These are phyloP conservation scores for Podila horticola DNA, from an alignment of 192 early-diverging fungal genomes.

Conservation along the genomic window DNA sequence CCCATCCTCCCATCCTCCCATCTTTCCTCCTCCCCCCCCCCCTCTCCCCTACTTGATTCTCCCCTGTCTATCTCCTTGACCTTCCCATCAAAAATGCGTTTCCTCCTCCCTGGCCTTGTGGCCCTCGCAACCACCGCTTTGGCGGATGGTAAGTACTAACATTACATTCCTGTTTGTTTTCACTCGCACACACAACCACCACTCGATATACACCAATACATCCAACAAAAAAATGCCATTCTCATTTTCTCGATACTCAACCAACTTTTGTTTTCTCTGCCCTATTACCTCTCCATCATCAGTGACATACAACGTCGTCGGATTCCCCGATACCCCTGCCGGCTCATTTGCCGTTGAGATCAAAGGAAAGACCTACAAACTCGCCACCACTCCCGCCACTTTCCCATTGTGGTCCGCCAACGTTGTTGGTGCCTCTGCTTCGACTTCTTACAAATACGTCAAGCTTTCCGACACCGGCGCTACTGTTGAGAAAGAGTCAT, in stretches of 20 bases:
- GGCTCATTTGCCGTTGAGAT: conserved; percentile 27
- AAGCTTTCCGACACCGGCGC: conserved; percentile 9
- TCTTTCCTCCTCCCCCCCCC: neutral
- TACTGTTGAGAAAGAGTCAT: conserved; percentile 10
- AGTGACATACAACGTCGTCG: conserved; percentile 45
- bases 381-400: conserved; percentile 21
- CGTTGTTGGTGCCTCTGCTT: conserved; percentile 13
- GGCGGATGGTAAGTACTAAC: conserved; percentile 30
- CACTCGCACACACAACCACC: no score
- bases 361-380: conserved; percentile 13
- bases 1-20: neutral
- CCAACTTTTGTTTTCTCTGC: neutral
- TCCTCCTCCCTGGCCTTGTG: conserved; percentile 21
- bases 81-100: conserved; percentile 14
- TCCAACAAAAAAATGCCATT: neutral
- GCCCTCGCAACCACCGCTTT: conserved; percentile 25
- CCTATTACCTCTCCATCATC: neutral
- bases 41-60: neutral
- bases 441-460: conserved; percentile 20
- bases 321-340: conserved; percentile 17
- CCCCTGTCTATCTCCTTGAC: neutral
- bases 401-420: conserved; percentile 44
- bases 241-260: neutral
- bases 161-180: neutral
- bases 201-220: no score